Conservation (phyloP, 179 eudicot genomes). For the Patellifolia procumbens region DNA sequence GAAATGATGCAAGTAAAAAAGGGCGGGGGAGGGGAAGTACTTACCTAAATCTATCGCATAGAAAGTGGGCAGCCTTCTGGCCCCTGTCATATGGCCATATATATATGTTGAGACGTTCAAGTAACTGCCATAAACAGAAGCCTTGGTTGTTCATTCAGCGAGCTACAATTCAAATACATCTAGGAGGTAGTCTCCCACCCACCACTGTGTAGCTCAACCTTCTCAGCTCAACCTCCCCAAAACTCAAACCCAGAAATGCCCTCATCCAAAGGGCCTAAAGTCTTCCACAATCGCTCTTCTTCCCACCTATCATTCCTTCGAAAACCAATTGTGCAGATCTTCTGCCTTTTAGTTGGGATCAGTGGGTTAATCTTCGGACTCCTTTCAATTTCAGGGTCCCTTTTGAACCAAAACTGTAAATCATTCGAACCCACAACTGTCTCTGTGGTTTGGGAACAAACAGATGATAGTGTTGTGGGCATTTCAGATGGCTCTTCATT, state of each 20-base stretch:
- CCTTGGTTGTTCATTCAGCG: no score
- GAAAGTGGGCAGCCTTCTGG: no score
- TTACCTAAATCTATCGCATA: no score
- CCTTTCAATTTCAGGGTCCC: conserved; percentile 37
- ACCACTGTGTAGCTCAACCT: background rate
- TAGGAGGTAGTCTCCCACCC: no score
- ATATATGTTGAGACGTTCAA: no score
- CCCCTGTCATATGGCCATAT: no score
- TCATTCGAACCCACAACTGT: conserved; percentile 50
- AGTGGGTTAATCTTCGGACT: conserved; percentile 44
- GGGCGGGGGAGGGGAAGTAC: no score
- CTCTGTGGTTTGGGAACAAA: conserved; percentile 74
- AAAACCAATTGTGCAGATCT: conserved; percentile 40
- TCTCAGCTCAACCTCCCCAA: background rate
- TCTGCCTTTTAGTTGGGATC: conserved; percentile 46
- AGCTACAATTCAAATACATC: no score
- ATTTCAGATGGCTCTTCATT: conserved; percentile 7
- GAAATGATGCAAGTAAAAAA: no score
- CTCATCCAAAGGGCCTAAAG: conserved; percentile 47
- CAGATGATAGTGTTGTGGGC: conserved; percentile 32
- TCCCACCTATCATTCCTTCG: conserved; percentile 29
- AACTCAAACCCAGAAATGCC: conserved; percentile 35
- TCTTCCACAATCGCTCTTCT: conserved; percentile 53
- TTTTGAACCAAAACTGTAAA: conserved; percentile 34
- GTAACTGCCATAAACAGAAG: no score